Base-by-base conservation (phyloP, 2,329 filamentous ascomycete species). In the Colletotrichum euphorbiae region DNA sequence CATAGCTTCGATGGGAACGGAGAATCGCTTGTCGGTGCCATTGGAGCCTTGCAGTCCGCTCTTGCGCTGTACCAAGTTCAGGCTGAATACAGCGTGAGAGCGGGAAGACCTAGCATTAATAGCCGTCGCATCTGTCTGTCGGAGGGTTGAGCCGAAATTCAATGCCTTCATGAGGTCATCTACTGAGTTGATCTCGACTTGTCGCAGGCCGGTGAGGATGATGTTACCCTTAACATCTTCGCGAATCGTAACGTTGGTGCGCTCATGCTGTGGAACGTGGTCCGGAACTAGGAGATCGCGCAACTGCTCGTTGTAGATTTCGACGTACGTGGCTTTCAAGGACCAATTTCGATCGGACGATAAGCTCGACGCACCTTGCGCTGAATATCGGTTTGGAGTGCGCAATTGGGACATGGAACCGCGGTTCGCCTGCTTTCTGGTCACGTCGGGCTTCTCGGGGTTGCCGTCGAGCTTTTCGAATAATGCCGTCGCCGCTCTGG, bases 91-190 rank as follows among this genome's bases (percentile, higher is more conserved):
- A 38, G 96, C 96, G 78, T 99, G 96, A 1, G 96, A 99, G 71
- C 96, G 93, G 11, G 96, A 99, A 0, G 96, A 99, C 77, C 97
- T 95, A 48, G 95, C 96, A 77, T 99, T 99, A 76, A 98, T 96
- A 3, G 95, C 96, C 2, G 96, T 99, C 24, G 96, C 91, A 80
- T 99, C 96, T 0, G 96, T 99, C 77, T 99, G 96, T 69, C 96
- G 92, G 76, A 99, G 97, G 24, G 91, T 89, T 0, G 96, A 99
- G 19, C 96, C 96, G 75, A 97, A 95, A 77, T 94, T 96, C 63
- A 99, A 85, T 6, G 94, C 94, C 69, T 90, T 90, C 79, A 98
- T 88, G 55, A 99, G 83, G 77, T 99, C 96, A 5, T 98, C 94
- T 8, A 94, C 91, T 0, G 93, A 97, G 75, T 95, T 94, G 75